A percentile compares a stretch with the other conserved stretches of the same genome.
Conservation (phyloP, 2,329 filamentous ascomycete species). For the Thielaviopsis ethacetica region DNA sequence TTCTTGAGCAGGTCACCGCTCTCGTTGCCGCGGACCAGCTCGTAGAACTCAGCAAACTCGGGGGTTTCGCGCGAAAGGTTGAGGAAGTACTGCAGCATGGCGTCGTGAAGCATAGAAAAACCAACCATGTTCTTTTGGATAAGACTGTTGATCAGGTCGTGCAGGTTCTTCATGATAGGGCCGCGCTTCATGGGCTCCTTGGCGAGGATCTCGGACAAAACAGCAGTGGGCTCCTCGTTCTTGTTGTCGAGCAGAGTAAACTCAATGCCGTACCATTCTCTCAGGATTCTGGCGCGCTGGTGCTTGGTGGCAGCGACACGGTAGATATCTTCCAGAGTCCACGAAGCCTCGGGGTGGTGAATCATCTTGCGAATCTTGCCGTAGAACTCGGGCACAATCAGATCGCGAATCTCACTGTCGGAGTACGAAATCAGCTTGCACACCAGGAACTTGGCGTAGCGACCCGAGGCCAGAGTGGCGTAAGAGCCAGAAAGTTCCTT, state of each 20-base stretch:
- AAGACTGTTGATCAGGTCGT: slow-evolving; percentile 76
- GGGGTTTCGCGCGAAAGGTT: slow-evolving; percentile 61
- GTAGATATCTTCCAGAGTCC: slow-evolving; percentile 97
- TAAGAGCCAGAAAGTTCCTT: slow-evolving; percentile 75
- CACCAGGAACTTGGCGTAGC: slow-evolving; percentile 94
- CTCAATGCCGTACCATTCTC: slow-evolving; percentile 94
- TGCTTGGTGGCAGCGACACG: slow-evolving; percentile 69
- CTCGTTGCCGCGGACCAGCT: slow-evolving; percentile 82
- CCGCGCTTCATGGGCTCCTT: slow-evolving; percentile 70
- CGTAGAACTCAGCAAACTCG: slow-evolving; percentile 74
- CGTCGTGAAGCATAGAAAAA: slow-evolving; percentile 95
- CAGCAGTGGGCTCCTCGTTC: slow-evolving; percentile 41
- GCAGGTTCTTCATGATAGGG: slow-evolving; percentile 71
- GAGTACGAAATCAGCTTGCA: slow-evolving; percentile 92
- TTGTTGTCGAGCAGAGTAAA: slow-evolving; percentile 62
- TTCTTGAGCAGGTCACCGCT: slow-evolving; percentile 85
- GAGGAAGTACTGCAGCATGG: slow-evolving; percentile 91
- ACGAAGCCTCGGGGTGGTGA: slow-evolving; percentile 88
- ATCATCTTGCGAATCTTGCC: slow-evolving; percentile 84
- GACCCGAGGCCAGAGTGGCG: slow-evolving; percentile 73
- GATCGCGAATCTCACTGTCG: slow-evolving; percentile 68
- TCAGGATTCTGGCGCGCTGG: slow-evolving; percentile 70
- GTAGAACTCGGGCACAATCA: slow-evolving; percentile 90
- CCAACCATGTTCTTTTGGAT: slow-evolving; percentile 94
- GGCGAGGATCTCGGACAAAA: slow-evolving; percentile 60